Percentiles rank a stretch among this genome's conserved stretches.
Evolutionary conservation across 257 asterid species (phyloP).

Genomic region (Coffea eugenioides): DNA sequence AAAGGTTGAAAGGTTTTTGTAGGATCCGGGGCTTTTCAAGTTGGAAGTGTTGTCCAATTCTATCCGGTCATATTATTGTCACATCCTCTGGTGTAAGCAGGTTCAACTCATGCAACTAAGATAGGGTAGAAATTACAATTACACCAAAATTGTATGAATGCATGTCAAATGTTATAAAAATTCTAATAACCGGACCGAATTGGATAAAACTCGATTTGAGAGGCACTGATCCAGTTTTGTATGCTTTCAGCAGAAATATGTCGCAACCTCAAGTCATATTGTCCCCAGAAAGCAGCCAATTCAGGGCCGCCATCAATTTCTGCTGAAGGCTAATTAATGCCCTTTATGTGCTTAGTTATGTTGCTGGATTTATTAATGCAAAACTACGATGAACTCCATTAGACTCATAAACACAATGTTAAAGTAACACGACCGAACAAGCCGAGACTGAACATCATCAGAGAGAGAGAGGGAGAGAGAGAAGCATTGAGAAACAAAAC

Average conservation of each 20-base stretch:
- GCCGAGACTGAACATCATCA: neutral
- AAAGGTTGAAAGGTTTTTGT: no score
- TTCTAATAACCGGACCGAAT: no score
- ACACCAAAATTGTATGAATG: no score
- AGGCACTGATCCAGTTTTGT: neutral
- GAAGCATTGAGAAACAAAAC: neutral
- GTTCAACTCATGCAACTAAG: no score
- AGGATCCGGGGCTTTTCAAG: no score
- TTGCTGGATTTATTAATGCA: neutral
- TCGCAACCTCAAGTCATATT: neutral
- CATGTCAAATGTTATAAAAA: no score
- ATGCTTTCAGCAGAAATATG: neutral
- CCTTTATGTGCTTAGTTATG: neutral
- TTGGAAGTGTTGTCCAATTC: no score
- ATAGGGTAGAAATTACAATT: no score
- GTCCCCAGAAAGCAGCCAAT: neutral
- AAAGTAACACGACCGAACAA: neutral
- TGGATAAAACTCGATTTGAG: no score
- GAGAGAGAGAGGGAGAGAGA: neutral
- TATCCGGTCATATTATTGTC: no score
- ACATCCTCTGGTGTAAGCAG: no score
- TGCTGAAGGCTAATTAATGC: neutral
- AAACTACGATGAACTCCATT: neutral
- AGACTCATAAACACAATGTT: neutral
- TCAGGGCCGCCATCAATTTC: neutral